Percentiles rank a stretch among this genome's conserved stretches.
These are phyloP conservation scores for Emydomyces testavorans DNA, from an alignment of 2,329 filamentous ascomycete genomes.

Conservation along the genomic window DNA sequence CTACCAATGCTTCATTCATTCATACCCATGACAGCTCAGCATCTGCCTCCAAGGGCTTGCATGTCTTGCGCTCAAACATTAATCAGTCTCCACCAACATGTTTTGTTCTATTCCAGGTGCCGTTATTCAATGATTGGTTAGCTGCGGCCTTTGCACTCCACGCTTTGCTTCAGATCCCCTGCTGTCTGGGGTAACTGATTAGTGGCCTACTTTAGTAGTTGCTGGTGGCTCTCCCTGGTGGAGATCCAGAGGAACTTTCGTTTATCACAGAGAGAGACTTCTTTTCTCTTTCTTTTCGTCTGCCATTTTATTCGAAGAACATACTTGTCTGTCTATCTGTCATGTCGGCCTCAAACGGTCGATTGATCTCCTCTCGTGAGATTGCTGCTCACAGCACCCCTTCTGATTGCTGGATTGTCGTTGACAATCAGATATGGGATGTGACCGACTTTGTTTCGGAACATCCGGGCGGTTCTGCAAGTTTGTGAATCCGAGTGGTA, in stretches of 20 bases:
- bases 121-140: no score
- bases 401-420: constrained; percentile 54
- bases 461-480: constrained; percentile 49
- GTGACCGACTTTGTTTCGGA: constrained; percentile 54
- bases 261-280: no score
- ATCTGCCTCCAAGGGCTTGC: no score
- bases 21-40: no score
- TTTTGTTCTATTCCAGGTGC: no score
- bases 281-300: no score
- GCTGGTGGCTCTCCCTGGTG: neutral
- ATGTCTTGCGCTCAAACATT: no score
- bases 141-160: neutral
- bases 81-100: no score
- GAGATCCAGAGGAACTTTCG: no score
- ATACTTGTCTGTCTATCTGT: neutral
- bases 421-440: constrained; percentile 57
- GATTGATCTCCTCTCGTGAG: constrained; percentile 8
- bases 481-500: constrained; percentile 9
- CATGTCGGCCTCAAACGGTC: constrained; percentile 5
- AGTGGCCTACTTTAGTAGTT: no score
- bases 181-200: neutral
- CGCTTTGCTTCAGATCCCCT: neutral
- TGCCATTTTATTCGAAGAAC: neutral
- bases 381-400: constrained; percentile 40
- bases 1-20: no score